Evolutionary conservation across 495 filamentous ascomycete species (phyloP), one percentile per base, ranked within the genome.

Genomic region (Clohesyomyces aquaticus): DNA sequence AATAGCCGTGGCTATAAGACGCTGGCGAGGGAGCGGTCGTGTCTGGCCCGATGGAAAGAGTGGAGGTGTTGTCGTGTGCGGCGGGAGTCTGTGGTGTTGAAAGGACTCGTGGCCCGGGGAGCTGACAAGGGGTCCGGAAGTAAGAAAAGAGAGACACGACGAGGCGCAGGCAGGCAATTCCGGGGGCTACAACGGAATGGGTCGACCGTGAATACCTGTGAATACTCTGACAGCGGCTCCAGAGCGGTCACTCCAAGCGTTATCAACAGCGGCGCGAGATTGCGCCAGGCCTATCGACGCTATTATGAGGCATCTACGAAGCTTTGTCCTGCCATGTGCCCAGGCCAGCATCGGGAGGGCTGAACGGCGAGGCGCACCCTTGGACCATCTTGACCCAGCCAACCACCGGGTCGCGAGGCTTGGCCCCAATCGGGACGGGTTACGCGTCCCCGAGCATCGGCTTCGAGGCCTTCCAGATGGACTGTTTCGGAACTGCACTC

Each of bases 31-130:
- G 25, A 28, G 6, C 23, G 43, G 43, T 18, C 43, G 1, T 10
- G 8, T 23, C 49, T 29, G 49, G 49, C 25, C 19, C 35, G 49
- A 8, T 16, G 49, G 26, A 52, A 32, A 3, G 27, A 3, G 35
- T 8, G n/a, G n/a, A n/a, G n/a, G 32, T 38, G 32, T 38, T 6
- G 6, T 38, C 14, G 32, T 38, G 32, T 38, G 32, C 32, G 32
- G 35, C 35, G n/a, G 35, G 35, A 9, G 35, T 42, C 35, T 23
- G 43, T 23, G 21, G 43, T 23, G 21, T 6, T 57, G 53, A 58
- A 51, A 57, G 53, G 61, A 57, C 61, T 50, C 61, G 61, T 58
- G 61, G 53, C 61, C 54, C 45, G 19, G 54, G 53, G 43, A 27
- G 54, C 54, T 57, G 43, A 48, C 32, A 18, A 55, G 38, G 28